phyloP scores from a whole-genome alignment of 1,139 yeast genomes.

The Kluyveromyces sp. region DNA sequence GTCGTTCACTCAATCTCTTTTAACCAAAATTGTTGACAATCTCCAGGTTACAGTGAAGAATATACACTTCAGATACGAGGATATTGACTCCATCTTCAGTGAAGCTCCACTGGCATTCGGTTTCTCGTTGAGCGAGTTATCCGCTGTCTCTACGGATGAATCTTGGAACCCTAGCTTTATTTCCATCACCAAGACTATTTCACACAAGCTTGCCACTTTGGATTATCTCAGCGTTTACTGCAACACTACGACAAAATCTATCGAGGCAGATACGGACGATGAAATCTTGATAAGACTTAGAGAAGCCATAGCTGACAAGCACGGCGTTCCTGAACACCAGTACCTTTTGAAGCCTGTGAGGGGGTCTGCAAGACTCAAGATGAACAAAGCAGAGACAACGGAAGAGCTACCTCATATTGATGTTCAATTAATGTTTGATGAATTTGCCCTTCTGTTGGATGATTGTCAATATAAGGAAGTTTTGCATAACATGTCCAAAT shows the following conservation, averaged over 20 bases:
- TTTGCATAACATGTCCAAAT: slow-evolving; percentile 72
- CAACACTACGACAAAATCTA: slow-evolving; percentile 61
- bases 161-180: slow-evolving; percentile 84
- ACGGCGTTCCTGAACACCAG: slow-evolving; percentile 40
- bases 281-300: slow-evolving; percentile 41
- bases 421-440: slow-evolving; percentile 75
- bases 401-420: slow-evolving; percentile 64
- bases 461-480: slow-evolving; percentile 79
- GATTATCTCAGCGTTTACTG: slow-evolving; percentile 75
- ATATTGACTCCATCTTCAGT: slow-evolving; percentile 50
- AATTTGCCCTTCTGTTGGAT: slow-evolving; percentile 78
- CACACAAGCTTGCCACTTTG: slow-evolving; percentile 73
- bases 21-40: slow-evolving; percentile 88
- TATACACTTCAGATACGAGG: slow-evolving; percentile 90
- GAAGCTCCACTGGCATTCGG: slow-evolving; percentile 79
- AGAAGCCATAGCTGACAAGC: slow-evolving; percentile 31
- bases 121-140: slow-evolving; percentile 70
- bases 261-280: slow-evolving; percentile 41
- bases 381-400: slow-evolving; percentile 73
- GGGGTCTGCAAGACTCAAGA: slow-evolving; percentile 75
- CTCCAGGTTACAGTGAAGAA: slow-evolving; percentile 87
- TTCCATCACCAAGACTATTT: slow-evolving; percentile 56
- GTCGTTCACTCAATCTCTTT: slow-evolving; percentile 76
- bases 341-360: slow-evolving; percentile 81
- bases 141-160: slow-evolving; percentile 85